Evolutionary conservation across 2,329 filamentous ascomycete species (phyloP).

Genomic region (Aspergillus texensis): DNA sequence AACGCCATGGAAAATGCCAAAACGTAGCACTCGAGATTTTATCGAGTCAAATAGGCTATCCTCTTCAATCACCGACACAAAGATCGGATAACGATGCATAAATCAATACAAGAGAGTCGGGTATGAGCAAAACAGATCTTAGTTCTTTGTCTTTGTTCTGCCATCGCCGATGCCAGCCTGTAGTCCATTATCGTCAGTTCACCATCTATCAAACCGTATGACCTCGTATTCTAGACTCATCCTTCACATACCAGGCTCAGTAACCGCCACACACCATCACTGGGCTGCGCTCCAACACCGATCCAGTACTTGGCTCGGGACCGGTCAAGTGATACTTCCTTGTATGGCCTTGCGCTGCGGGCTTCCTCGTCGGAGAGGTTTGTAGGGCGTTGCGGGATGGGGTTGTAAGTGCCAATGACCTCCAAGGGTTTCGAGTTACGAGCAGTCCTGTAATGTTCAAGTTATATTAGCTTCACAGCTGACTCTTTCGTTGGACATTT

Average conservation of each 20-base stretch:
- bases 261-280: slow-evolving; percentile 83
- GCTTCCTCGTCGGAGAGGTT: slow-evolving; percentile 51
- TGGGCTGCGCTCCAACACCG: slow-evolving; percentile 93
- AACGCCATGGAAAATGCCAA: slow-evolving; percentile 28
- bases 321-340: slow-evolving; percentile 86
- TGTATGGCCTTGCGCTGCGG: slow-evolving; percentile 69
- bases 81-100: not conserved
- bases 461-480: not conserved
- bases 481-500: not conserved
- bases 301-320: slow-evolving; percentile 90
- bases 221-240: not conserved
- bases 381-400: slow-evolving; percentile 57
- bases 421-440: slow-evolving; percentile 88
- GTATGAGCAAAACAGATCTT: slow-evolving; percentile 10
- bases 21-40: slow-evolving; percentile 15
- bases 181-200: slow-evolving; percentile 2
- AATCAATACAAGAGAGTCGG: slow-evolving; percentile 5
- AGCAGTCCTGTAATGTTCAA: slow-evolving; percentile 64
- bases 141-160: slow-evolving; percentile 25
- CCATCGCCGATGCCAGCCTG: slow-evolving; percentile 40
- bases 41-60: slow-evolving; percentile 7
- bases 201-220: not conserved
- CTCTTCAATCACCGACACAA: not conserved
- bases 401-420: slow-evolving; percentile 74
- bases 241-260: slow-evolving; percentile 69